Evolutionary conservation across 208 protist genomes (phyloP).

Genomic region (Trypanosoma rangeli): DNA sequence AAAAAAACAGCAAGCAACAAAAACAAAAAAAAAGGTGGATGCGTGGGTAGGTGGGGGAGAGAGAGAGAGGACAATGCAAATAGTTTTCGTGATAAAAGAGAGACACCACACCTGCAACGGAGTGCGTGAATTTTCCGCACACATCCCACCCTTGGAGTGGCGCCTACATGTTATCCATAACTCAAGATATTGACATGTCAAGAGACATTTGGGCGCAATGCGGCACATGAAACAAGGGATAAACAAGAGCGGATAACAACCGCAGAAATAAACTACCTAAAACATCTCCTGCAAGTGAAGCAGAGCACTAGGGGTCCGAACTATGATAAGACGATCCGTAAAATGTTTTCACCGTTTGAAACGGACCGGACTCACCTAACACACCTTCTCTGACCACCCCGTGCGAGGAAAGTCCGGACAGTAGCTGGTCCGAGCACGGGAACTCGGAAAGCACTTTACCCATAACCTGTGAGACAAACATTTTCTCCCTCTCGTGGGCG

Average conservation of each 20-base stretch:
- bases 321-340: not conserved
- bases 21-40: not conserved
- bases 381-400: not conserved
- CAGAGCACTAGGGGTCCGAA: not conserved
- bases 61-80: not conserved
- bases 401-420: not conserved
- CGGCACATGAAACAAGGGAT: constrained; percentile 12
- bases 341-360: not conserved
- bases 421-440: not conserved
- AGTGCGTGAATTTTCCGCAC: too few relatives aligned
- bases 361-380: not conserved
- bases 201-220: not conserved
- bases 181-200: not conserved
- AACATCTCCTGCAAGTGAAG: not conserved
- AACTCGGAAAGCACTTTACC: constrained; percentile 4
- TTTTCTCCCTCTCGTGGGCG: constrained; percentile 65
- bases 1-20: not conserved
- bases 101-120: too few relatives aligned
- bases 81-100: not conserved
- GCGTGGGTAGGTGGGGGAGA: too few relatives aligned
- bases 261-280: not conserved
- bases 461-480: constrained; percentile 67
- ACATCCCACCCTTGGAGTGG: not conserved
- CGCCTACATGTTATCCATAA: not conserved
- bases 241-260: constrained; percentile 11